Evolutionary conservation across 1,139 yeast species (phyloP).

Genomic region (Kodamaea fungicola): DNA sequence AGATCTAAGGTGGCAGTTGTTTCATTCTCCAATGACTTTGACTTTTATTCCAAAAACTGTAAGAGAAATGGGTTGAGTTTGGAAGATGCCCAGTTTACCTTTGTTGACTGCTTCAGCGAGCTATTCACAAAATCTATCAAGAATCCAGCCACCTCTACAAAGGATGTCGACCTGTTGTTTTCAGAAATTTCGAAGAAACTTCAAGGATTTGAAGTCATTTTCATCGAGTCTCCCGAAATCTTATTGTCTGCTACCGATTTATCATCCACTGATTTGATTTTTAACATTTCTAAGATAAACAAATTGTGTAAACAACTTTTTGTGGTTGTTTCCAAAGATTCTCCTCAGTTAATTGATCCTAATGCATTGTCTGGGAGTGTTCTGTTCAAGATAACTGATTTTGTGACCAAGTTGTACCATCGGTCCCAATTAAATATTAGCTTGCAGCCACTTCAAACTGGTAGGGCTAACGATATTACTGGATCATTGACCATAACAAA

Average conservation of each 20-base stretch:
- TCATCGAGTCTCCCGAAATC: slow-evolving; percentile 50
- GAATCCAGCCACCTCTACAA: slow-evolving; percentile 18
- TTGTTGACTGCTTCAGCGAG: slow-evolving; percentile 43
- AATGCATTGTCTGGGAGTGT: slow-evolving; percentile 27
- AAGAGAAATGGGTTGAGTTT: slow-evolving; percentile 46
- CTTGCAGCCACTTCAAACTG: slow-evolving; percentile 68
- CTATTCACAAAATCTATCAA: slow-evolving; percentile 32
- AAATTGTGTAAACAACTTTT: slow-evolving; percentile 31
- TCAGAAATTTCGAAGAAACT: slow-evolving; percentile 7
- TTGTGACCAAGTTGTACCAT: slow-evolving; percentile 47
- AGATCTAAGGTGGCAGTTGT: slow-evolving; percentile 36
- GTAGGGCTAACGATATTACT: slow-evolving; percentile 79
- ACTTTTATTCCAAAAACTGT: slow-evolving; percentile 34
- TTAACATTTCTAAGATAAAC: slow-evolving; percentile 34
- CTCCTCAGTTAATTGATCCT: slow-evolving; percentile 37
- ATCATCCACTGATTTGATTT: slow-evolving; percentile 30
- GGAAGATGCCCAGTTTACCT: slow-evolving; percentile 27
- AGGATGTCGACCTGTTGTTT: slow-evolving; percentile 19
- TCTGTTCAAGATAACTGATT: slow-evolving; percentile 39
- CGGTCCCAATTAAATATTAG: slow-evolving; percentile 49
- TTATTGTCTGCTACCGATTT: slow-evolving; percentile 42
- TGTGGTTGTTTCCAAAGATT: slow-evolving; percentile 34
- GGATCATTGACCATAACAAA: slow-evolving; percentile 60
- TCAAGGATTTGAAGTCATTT: slow-evolving; percentile 18
- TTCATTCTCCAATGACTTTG: slow-evolving; percentile 41